Base-by-base conservation (phyloP, 495 filamentous ascomycete species). In the Rusavskia elegans region DNA sequence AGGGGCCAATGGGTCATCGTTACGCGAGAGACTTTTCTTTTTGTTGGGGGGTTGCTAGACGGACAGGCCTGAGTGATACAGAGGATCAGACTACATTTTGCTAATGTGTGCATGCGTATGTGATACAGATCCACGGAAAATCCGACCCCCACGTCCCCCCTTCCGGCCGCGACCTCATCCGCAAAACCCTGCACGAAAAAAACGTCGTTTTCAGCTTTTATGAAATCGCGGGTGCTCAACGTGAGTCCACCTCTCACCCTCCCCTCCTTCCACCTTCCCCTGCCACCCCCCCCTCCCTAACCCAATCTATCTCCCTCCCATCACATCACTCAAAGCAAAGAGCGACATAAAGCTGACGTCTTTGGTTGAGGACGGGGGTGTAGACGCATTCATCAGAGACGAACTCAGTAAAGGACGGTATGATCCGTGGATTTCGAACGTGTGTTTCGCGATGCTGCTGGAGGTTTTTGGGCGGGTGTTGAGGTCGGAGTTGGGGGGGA, bases 321-420 rank as follows among this genome's bases (percentile, higher is more conserved):
- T n/a, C n/a, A n/a, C n/a, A n/a, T n/a, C n/a, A 27, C 7, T 27
- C 25, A 3, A 27, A 3, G 1, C 25, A 6, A 27, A 27, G 25
- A 27, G 2, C 2, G 25, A 27, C 2, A 27, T 4, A 3, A 5
- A 3, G 25, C 37, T 39, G 2, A 39, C 37, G 13, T 39, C 0
- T 39, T 39, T 46, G 3, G 11, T 40, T n/a, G 25, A 21, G 56
- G 17, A 55, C 30, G 37, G 36, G 51, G 8, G 49, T 38, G 19
- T 48, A 76, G 74, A 93, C 71, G 87, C 89, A 0, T 97, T 97
- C 59, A 95, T 97, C 61, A 78, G 90, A n/a, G 90, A 95, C 61
- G 90, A 97, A 67, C 71, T 89, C 44, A 88, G 82, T 61, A 97
- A 95, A 69, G 89, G 89, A 5, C 76, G 90, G 13, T 97, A 95